Conservation (phyloP, 768 basidiomycete species). For the Macrolepiota fuliginosa region DNA sequence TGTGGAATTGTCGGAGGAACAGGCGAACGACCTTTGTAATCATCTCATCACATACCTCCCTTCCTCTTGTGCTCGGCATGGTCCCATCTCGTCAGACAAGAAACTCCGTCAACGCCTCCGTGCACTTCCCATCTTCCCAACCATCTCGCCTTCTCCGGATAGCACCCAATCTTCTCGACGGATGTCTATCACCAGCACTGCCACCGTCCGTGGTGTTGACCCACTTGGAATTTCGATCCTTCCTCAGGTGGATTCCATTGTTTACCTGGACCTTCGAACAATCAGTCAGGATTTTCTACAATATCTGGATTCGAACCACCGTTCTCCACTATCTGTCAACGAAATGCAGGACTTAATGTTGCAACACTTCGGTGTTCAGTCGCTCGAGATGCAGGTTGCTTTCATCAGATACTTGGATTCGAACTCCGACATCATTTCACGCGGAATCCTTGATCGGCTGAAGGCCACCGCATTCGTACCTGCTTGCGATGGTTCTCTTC, state of each 20-base stretch:
- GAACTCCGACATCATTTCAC: conserved; percentile 22
- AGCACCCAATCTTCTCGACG: background rate
- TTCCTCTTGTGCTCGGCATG: conserved; percentile 1
- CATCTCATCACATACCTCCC: conserved; percentile 6
- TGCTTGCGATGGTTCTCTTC: conserved; percentile 17
- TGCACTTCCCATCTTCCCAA: conserved; percentile 28
- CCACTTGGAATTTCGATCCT: background rate
- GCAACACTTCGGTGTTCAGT: conserved; percentile 2
- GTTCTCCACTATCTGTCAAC: conserved; percentile 12
- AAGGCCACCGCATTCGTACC: conserved; percentile 25
- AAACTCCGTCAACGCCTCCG: conserved; percentile 11
- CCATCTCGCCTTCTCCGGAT: conserved; percentile 17
- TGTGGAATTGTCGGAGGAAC: background rate
- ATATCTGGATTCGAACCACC: conserved; percentile 19
- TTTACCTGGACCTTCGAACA: conserved; percentile 1
- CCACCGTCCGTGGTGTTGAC: background rate
- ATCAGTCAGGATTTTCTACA: conserved; percentile 5
- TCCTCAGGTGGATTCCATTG: background rate
- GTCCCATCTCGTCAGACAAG: conserved; percentile 10
- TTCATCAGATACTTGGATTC: conserved; percentile 18
- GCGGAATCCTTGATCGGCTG: conserved; percentile 22
- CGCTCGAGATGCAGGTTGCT: background rate
- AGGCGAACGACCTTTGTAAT: background rate
- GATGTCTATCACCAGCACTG: background rate
- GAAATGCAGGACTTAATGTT: conserved; percentile 7